Evolutionary conservation across 192 early-diverging fungal genomes (phyloP).

Genomic region (Umbelopsis isabellina): DNA sequence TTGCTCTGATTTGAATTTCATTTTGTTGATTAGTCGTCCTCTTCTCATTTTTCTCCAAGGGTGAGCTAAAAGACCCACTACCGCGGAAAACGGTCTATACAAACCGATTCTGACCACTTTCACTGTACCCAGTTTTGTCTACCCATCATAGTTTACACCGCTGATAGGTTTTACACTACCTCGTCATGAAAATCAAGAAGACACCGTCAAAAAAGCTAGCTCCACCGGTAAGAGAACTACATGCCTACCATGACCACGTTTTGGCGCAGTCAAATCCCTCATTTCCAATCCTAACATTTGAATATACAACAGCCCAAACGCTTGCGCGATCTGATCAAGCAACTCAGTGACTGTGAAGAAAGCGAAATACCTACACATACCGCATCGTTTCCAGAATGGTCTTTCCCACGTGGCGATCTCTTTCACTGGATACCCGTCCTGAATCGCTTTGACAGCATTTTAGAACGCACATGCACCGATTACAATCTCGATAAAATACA

Average conservation of each 20-base stretch:
- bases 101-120: too few relatives aligned
- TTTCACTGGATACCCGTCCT: constrained; percentile 95
- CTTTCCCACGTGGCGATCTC: constrained; percentile 86
- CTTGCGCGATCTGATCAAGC: constrained; percentile 55
- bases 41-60: background rate
- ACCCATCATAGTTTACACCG: background rate
- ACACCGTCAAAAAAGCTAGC: constrained; percentile 64
- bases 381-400: constrained; percentile 64
- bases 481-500: constrained; percentile 71
- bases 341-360: constrained; percentile 53
- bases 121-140: too few relatives aligned
- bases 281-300: background rate
- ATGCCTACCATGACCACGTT: background rate
- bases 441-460: constrained; percentile 88
- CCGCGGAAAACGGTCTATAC: too few relatives aligned
- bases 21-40: background rate
- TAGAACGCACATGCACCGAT: constrained; percentile 67
- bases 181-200: constrained; percentile 63
- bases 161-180: background rate
- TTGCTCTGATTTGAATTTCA: constrained; percentile 3
- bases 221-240: constrained; percentile 52
- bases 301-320: constrained; percentile 50
- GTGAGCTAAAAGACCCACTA: too few relatives aligned
- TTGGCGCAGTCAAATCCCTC: constrained; percentile 4
- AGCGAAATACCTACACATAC: constrained; percentile 60